These are phyloP conservation scores for Xerocomellus chrysenteron DNA, from an alignment of 768 basidiomycete genomes.

Conservation along the genomic window DNA sequence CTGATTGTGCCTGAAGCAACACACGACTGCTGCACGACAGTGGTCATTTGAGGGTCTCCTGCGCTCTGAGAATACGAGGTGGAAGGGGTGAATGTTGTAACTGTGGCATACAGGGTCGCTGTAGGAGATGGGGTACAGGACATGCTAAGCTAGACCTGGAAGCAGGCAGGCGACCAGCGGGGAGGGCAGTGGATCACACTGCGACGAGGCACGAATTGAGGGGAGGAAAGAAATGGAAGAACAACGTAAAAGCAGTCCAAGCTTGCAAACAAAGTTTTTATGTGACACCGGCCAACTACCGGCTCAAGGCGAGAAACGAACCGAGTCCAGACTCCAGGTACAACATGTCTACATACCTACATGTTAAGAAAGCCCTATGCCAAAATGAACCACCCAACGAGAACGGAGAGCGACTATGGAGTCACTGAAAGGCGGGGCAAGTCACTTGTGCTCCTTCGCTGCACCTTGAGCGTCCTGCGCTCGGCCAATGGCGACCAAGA, in stretches of 20 bases:
- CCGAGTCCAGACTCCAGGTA: neutral
- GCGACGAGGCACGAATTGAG: no score
- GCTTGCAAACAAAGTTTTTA: neutral
- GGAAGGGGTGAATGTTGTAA: slow-evolving; percentile 35
- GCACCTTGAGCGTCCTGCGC: slow-evolving; percentile 20
- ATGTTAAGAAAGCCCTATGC: neutral
- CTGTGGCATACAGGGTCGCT: slow-evolving; percentile 39
- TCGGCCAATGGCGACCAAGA: slow-evolving; percentile 27
- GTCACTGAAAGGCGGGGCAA: slow-evolving; percentile 50
- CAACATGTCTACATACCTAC: neutral
- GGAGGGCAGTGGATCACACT: neutral
- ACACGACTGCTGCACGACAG: slow-evolving; percentile 33
- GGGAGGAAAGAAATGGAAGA: neutral
- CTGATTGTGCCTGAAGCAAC: slow-evolving; percentile 28
- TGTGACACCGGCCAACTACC: neutral
- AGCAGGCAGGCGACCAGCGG: neutral
- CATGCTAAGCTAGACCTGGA: slow-evolving; percentile 14
- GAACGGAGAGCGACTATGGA: slow-evolving; percentile 52
- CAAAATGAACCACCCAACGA: neutral
- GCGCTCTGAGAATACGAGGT: slow-evolving; percentile 39
- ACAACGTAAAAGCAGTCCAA: neutral
- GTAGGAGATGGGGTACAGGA: slow-evolving; percentile 46
- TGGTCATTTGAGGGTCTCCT: slow-evolving; percentile 35
- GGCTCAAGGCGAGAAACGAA: neutral
- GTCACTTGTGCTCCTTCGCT: slow-evolving; percentile 28